Evolutionary conservation across 2,329 filamentous ascomycete genomes (phyloP), one percentile per base, ranked within the genome.

Genomic region (Fusarium algeriense): DNA sequence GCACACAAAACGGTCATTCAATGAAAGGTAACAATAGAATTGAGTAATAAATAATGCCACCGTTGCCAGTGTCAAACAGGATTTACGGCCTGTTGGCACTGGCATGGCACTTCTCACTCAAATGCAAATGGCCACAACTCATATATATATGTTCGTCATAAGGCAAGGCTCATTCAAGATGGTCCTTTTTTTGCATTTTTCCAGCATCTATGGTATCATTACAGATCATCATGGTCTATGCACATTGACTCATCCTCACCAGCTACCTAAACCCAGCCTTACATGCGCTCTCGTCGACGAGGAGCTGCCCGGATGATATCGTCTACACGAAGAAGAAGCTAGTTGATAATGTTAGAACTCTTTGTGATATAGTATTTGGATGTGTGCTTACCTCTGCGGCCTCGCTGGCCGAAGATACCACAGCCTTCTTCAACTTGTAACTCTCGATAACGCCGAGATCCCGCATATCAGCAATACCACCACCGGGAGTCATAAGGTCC

Each of bases 361-460:
- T 56, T 7, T 20, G 2, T 17, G 5, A 12, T 8, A 32, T 14
- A 12, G 23, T 14, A 14, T 17, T n/a, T 12, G 15, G 37, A 10
- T 14, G 20, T 12, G 26, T 20, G 81, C 90, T 85, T 86, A 97
- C 94, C 89, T 99, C 96, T 73, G 96, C 95, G 70, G 96, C 96
- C 84, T 99, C 96, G 64, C 94, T 97, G 26, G 96, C 96, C 68
- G 94, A 97, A 57, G 93, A 97, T 55, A 99, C 96, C 59, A 99
- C 96, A n/a, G 96, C 96, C 80, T 90, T 92, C 89, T 99, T 99
- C 80, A 99, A 85, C 88, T 99, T 99, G 87, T 98, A 98, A 82
- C 94, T 97, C 85, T 99, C 96, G 74, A 99, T 92, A 32, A 99
- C 95, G 46, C 96, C 96, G 50, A 97, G 81, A 77, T 99, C 94